Evolutionary conservation across 2,329 filamentous ascomycete species (phyloP).

Genomic region (Domatiomyces globalis): DNA sequence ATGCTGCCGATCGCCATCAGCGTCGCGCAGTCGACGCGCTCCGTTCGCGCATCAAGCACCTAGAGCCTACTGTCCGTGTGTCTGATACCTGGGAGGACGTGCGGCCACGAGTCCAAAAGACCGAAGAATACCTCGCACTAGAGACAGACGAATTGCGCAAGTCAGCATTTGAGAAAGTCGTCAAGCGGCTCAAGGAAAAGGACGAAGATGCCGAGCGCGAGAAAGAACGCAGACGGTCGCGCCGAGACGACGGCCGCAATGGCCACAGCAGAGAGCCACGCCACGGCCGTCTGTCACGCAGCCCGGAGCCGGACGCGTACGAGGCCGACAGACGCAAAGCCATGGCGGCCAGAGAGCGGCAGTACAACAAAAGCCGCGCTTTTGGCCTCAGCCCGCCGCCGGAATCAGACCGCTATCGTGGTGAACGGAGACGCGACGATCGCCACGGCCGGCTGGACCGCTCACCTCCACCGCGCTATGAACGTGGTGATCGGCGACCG

Average conservation of each 20-base stretch:
- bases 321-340: constrained; percentile 90
- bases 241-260: constrained; percentile 45
- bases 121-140: constrained; percentile 71
- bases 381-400: constrained; percentile 40
- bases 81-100: constrained; percentile 83
- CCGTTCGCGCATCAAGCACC: constrained; percentile 71
- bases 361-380: constrained; percentile 69
- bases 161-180: constrained; percentile 78
- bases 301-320: constrained; percentile 84
- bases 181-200: constrained; percentile 80
- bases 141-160: constrained; percentile 69
- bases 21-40: constrained; percentile 72
- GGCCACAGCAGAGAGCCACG: constrained; percentile 20
- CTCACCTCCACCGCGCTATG: constrained; percentile 41
- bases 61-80: constrained; percentile 66
- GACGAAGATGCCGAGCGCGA: constrained; percentile 63
- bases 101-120: constrained; percentile 61
- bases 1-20: constrained; percentile 68
- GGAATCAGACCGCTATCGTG: constrained; percentile 25
- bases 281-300: constrained; percentile 54
- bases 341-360: constrained; percentile 83
- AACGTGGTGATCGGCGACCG: constrained; percentile 64
- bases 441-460: constrained; percentile 23
- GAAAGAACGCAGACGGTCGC: constrained; percentile 39
- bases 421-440: constrained; percentile 29